Percentiles rank a stretch among this genome's conserved stretches.
Evolutionary conservation across 1,284 basidiomycete genomes (phyloP).

Genomic region (Pholiota adiposa): DNA sequence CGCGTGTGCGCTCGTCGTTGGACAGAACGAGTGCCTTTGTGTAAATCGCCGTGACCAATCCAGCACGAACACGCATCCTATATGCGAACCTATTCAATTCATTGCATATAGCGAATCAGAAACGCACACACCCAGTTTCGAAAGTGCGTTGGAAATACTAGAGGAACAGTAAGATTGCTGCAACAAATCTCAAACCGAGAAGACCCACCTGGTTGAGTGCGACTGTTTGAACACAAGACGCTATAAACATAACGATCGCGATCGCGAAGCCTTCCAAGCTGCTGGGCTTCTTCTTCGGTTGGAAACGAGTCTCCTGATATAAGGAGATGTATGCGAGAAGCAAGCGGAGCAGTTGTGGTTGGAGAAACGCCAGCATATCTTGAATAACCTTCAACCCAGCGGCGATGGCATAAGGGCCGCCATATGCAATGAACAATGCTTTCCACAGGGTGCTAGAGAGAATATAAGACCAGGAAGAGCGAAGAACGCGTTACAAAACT

Average conservation of each 20-base stretch:
- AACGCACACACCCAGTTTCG: slow-evolving; percentile 62
- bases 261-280: slow-evolving; percentile 72
- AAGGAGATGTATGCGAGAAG: slow-evolving; percentile 83
- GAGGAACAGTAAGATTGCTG: background rate
- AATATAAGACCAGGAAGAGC: background rate
- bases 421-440: slow-evolving; percentile 80
- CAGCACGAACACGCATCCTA: slow-evolving; percentile 87
- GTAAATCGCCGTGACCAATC: slow-evolving; percentile 86
- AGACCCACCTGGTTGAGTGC: slow-evolving; percentile 78
- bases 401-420: slow-evolving; percentile 76
- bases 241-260: slow-evolving; percentile 79
- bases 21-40: slow-evolving; percentile 86
- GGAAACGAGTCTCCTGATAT: slow-evolving; percentile 61
- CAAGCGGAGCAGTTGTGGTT: slow-evolving; percentile 87
- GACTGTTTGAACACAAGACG: slow-evolving; percentile 80
- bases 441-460: slow-evolving; percentile 64
- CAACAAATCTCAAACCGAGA: background rate
- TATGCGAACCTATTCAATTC: background rate
- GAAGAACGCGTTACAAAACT: slow-evolving; percentile 24
- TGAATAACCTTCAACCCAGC: slow-evolving; percentile 74
- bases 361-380: slow-evolving; percentile 83
- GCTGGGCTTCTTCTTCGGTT: slow-evolving; percentile 32
- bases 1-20: slow-evolving; percentile 80
- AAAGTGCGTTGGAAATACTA: slow-evolving; percentile 85
- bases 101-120: background rate